Evolutionary conservation across 169 alveolate genomes (phyloP).

Genomic region (Cryptosporidium sp.): DNA sequence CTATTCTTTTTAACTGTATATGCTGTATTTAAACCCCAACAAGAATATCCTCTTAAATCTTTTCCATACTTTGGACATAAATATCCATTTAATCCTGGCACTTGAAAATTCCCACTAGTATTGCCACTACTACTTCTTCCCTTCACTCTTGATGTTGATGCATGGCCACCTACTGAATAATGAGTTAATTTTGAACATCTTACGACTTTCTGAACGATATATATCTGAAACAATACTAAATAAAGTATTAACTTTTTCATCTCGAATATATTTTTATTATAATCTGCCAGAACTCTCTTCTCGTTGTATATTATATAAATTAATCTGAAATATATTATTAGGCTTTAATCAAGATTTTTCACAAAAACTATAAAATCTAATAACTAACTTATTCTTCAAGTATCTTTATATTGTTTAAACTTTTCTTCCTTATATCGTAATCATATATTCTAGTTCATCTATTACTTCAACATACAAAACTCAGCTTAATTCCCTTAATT

Average conservation of each 20-base stretch:
- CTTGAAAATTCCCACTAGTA: background rate
- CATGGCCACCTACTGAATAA: constrained; percentile 25
- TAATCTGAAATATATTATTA: background rate
- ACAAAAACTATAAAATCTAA: background rate
- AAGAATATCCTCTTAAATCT: constrained; percentile 26
- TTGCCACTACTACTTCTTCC: background rate
- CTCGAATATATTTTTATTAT: background rate
- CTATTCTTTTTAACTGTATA: constrained; percentile 65
- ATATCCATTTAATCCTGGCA: constrained; percentile 40
- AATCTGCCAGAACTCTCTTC: background rate
- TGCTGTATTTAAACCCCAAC: constrained; percentile 63
- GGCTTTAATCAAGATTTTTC: background rate
- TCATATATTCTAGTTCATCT: background rate
- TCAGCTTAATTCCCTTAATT: background rate
- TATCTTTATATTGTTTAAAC: background rate
- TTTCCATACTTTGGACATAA: constrained; percentile 26
- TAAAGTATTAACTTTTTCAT: background rate
- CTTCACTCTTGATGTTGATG: constrained; percentile 12
- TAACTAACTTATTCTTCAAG: background rate
- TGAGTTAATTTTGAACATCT: constrained; percentile 1
- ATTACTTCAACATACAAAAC: background rate
- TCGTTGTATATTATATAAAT: constrained; percentile 9
- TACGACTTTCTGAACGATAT: background rate
- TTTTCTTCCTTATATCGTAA: background rate
- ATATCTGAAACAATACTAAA: background rate